Evolutionary conservation across 352 stramenopile genomes (phyloP), one percentile per base, ranked within the genome.

Genomic region (Pythium guiyangense): DNA sequence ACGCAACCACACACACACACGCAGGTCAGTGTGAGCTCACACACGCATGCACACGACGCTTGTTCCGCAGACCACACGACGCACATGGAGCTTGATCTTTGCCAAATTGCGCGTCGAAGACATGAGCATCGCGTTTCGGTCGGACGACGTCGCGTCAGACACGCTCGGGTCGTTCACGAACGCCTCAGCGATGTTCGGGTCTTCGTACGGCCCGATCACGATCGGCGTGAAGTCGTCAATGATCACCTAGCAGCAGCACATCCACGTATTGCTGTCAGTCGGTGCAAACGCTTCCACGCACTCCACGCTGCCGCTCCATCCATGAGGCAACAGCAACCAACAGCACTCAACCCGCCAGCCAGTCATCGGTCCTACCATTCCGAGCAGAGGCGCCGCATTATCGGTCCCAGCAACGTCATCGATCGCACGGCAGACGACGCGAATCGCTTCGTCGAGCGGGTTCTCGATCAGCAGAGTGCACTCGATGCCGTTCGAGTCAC

Each of bases 381-480:
- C 66, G 20, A 71, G 67, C 26, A 20, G 34, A 2, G 22, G 22
- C 22, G 20, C 20, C 11, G 29, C 37, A 11, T 31, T 22, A 35
- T 43, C 14, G 10, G 31, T 39, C 14, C 43, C 29, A 6, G 40
- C 31, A 20, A n/a, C 26, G 3, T 55, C 43, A 6, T 40, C 35
- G 40, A 25, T 40, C 59, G 31, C 44, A 3, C 67, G 75, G 27
- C 84, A 75, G 25, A 82, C 75, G 27, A 94, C 68, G 45, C 75
- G 77, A 65, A 94, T 73, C 27, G 70, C 63, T 34, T 90, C 80
- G 25, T 94, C 84, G 0, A 92, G 64, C n/a, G 84, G 84, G 29
- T 94, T 94, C 67, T 94, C 84, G 18, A 94, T 66, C 1, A 92
- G 70, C 47, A 92, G 56, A 49, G 90, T 54, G 40, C 73, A 89